Conservation (phyloP, 805 yeast species). For the Ogataea paradorogensis region DNA sequence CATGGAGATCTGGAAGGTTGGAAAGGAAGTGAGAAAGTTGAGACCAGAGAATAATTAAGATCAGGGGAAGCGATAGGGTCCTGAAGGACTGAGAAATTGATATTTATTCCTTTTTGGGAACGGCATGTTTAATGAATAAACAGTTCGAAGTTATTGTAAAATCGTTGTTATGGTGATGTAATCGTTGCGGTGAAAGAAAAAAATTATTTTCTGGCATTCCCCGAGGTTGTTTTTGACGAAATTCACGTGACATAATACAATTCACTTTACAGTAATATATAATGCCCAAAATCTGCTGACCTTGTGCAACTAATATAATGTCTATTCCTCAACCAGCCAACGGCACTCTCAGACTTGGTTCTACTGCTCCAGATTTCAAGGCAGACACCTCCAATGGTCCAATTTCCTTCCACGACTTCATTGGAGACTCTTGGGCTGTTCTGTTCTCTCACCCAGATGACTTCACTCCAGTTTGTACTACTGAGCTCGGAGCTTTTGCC, state of each 20-base stretch:
- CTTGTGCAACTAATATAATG: constrained; percentile 24
- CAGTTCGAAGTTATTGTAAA: constrained; percentile 26
- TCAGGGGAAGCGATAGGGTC: constrained; percentile 14
- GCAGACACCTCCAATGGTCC: constrained; percentile 63
- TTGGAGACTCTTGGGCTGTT: constrained; percentile 61
- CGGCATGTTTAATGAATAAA: constrained; percentile 42
- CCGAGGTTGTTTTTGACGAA: not conserved
- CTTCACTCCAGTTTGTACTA: constrained; percentile 77
- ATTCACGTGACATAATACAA: constrained; percentile 20
- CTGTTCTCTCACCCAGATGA: constrained; percentile 77
- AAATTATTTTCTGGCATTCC: not conserved
- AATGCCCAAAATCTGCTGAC: not conserved
- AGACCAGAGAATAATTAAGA: constrained; percentile 95
- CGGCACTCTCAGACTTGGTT: constrained; percentile 48
- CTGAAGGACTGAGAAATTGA: constrained; percentile 4
- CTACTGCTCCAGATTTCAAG: constrained; percentile 66
- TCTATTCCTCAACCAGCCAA: constrained; percentile 40
- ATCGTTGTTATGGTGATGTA: not conserved
- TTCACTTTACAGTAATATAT: constrained; percentile 10
- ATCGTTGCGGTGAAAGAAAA: not conserved
- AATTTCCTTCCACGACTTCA: constrained; percentile 60
- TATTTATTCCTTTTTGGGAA: constrained; percentile 28
- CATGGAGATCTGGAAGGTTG: constrained; percentile 99
- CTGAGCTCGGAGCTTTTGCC: constrained; percentile 76
- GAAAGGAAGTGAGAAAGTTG: constrained; percentile 99